Conservation (phyloP, 495 filamentous ascomycete species). For the Penicillium daleae region DNA sequence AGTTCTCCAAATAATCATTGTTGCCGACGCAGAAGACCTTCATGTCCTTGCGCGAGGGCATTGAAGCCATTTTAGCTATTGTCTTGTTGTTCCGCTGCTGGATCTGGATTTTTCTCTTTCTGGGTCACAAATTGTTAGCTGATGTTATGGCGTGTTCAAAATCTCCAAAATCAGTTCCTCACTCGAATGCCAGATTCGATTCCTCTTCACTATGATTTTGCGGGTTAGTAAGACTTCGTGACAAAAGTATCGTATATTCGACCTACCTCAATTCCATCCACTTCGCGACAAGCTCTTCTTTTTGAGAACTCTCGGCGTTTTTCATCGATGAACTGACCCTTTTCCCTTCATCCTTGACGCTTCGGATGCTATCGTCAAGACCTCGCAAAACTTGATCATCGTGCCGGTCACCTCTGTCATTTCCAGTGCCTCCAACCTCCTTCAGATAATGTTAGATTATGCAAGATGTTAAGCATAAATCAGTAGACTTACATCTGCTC, state of each 20-base stretch:
- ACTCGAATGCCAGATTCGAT: conserved; percentile 18
- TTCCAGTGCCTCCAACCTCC: not conserved
- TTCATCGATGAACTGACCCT: not conserved
- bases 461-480: conserved; percentile 23
- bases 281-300: not conserved
- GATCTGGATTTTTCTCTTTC: not conserved
- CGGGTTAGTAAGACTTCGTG: not conserved
- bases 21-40: conserved; percentile 43
- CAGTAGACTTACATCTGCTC: conserved; percentile 26
- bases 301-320: not conserved
- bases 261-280: not conserved
- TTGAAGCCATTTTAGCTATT: not conserved
- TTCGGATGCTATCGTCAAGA: conserved; percentile 2
- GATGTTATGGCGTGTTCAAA: not conserved
- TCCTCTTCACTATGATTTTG: not conserved
- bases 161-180: not conserved
- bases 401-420: not conserved
- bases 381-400: not conserved
- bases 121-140: not conserved
- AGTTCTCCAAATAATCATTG: conserved; percentile 27
- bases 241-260: not conserved
- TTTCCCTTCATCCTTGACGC: conserved; percentile 11
- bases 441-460: conserved; percentile 21
- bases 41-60: conserved; percentile 4
- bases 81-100: conserved; percentile 20